Base-by-base conservation (phyloP, 2,329 filamentous ascomycete genomes). In the Fusarium sp. region DNA sequence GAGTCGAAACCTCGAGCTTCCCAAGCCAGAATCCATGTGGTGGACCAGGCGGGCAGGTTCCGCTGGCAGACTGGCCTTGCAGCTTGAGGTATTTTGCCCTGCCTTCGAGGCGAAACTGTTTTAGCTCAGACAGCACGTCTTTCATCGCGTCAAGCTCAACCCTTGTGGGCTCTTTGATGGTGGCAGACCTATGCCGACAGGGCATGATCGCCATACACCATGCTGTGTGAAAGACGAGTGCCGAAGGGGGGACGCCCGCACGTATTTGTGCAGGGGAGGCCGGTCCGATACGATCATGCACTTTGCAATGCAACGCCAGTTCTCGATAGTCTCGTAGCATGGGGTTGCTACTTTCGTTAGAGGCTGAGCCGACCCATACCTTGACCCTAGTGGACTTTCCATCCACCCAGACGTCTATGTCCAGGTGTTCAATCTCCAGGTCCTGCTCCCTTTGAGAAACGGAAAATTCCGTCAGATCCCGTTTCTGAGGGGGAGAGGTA, bases 121-220 rank as follows among this genome's bases (percentile, higher is more conserved):
- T 86, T 47, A 88, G 74, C 9, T 80, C 84, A 12, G 68, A 77
- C 5, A 86, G 67, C 5, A 88, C 85, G 67, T 87, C 85, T 42
- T 69, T 74, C 85, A 87, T 86, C n/a, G 66, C 75, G 37, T 72
- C 61, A 21, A 86, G 67, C 11, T 83, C 79, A 12, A 46, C 63
- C 35, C 58, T 64, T 8, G 75, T 67, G 1, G 84, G 85, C 28
- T 71, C 47, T 7, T 59, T 62, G 33, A 83, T 21, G 13, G 23
- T 15, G n/a, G 19, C 23, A 50, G 33, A 30, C 50, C 10, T 67
- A 19, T 69, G 33, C 33, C 50, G 67, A 1, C 47, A 58, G 12
- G 85, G 84, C 69, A 84, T 79, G 6, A 88, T 67, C 19, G 88
- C 72, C 59, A 88, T 82, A 65, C 85, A 83, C 88, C 88, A 90